Evolutionary conservation across 306 rosid genomes (phyloP).

Genomic region (Begonia fuchsioides): DNA sequence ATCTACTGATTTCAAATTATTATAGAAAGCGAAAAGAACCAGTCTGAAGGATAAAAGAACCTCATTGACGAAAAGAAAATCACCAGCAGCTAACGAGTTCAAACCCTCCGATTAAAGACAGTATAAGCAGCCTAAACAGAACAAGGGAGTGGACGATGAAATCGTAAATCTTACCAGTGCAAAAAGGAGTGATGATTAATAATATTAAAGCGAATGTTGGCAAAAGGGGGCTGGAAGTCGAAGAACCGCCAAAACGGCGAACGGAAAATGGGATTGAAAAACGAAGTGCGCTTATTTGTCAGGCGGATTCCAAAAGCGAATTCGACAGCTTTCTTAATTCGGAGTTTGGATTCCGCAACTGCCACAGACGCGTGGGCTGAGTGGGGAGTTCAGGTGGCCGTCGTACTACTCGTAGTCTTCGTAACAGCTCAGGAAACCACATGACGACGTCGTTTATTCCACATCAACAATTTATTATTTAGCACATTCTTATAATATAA

Average conservation of each 20-base stretch:
- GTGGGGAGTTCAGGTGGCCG: not conserved
- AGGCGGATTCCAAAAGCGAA: conserved; percentile 23
- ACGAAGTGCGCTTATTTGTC: conserved; percentile 14
- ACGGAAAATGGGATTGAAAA: conserved; percentile 5
- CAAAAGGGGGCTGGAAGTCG: conserved; percentile 37
- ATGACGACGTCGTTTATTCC: conserved; percentile 4
- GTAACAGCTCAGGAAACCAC: not conserved
- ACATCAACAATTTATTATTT: no score
- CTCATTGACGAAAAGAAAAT: no score
- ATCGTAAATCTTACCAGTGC: conserved; percentile 29
- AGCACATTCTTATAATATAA: no score
- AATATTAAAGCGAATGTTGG: conserved; percentile 33
- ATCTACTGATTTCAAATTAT: no score
- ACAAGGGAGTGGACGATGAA: conserved; percentile 8
- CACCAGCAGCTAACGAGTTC: conserved; percentile 11
- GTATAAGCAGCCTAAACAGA: conserved; percentile 4
- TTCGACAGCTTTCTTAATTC: no score
- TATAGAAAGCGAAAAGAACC: no score
- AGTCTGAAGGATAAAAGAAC: no score
- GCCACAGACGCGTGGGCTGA: conserved; percentile 26
- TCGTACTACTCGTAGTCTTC: no score
- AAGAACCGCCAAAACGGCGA: conserved; percentile 50
- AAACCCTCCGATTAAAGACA: conserved; percentile 18
- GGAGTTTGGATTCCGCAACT: conserved; percentile 21
- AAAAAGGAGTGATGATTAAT: conserved; percentile 12